These are phyloP conservation scores for Cercospora canescens DNA, from an alignment of 2,329 filamentous ascomycete species.

Conservation along the genomic window DNA sequence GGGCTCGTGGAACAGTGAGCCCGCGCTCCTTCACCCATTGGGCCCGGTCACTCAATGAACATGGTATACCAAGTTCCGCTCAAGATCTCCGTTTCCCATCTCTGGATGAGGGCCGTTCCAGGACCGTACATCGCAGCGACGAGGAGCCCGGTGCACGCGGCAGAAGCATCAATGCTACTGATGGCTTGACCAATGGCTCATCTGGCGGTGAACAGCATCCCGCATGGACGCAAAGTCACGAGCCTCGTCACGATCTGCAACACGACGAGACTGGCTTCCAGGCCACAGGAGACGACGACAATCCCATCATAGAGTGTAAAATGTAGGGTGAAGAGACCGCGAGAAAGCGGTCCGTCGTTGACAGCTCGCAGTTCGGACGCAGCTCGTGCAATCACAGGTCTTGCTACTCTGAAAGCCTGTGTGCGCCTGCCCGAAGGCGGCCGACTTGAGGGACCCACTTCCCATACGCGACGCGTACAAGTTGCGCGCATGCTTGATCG, in stretches of 20 bases:
- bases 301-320: background rate
- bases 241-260: background rate
- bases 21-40: background rate
- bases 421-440: background rate
- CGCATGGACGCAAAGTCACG: background rate
- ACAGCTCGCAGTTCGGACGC: background rate
- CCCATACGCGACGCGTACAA: background rate
- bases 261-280: background rate
- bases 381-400: background rate
- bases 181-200: background rate
- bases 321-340: background rate
- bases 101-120: background rate
- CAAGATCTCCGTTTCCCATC: background rate
- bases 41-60: background rate
- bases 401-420: background rate
- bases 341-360: background rate
- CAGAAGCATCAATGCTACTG: background rate
- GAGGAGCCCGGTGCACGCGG: background rate
- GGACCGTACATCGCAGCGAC: background rate
- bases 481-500: background rate
- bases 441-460: background rate
- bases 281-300: background rate
- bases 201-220: background rate
- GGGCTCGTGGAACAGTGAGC: background rate
- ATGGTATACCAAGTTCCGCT: background rate